Base-by-base conservation (phyloP, 108 stramenopile genomes). In the Nitzschia sp. region DNA sequence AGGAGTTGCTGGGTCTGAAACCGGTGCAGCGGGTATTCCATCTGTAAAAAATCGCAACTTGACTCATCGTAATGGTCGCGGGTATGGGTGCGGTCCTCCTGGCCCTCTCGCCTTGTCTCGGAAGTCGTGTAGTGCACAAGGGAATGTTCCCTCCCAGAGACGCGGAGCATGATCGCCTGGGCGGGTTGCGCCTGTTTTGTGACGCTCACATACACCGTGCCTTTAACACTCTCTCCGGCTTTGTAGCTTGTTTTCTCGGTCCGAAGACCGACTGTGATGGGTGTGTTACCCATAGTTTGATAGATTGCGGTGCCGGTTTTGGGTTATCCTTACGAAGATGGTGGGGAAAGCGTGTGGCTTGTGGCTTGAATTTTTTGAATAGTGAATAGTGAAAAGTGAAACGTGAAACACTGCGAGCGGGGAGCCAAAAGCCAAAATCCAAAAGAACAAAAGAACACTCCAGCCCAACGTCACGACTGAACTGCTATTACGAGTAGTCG, bases 211-310 rank as follows among this genome's bases (percentile, higher is more conserved):
- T 70, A 70, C 0, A 70, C 69, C 23, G 27, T 70, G n/a, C 69
- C 69, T 2, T 61, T n/a, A 5, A 70, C 26, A 9, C 9, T 61
- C 0, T 34, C 32, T 13, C 69, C 69, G 0, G 69, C 69, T 26
- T 2, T 34, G 44, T 55, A 56, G 9, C 0, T 35, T 32, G 23
- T 6, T 21, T 59, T 50, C 36, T 70, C 26, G 47, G 41, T 45
- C 36, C 58, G 41, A 0, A 72, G 45, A 31, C 71, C 71, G 28
- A 72, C 50, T 44, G 71, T 72, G 13, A 72, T 45, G 41, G 71
- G 71, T 53, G 52, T 25, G 36, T 72, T 72, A 27, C 71, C 71
- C 71, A 72, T 70, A 4, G 9, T 62, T n/a, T n/a, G n/a, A n/a
- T n/a, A n/a, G n/a, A n/a, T n/a, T n/a, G n/a, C n/a, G n/a, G n/a